Evolutionary conservation across 2,329 filamentous ascomycete genomes (phyloP).

Genomic region (Paradendryphiella salina): DNA sequence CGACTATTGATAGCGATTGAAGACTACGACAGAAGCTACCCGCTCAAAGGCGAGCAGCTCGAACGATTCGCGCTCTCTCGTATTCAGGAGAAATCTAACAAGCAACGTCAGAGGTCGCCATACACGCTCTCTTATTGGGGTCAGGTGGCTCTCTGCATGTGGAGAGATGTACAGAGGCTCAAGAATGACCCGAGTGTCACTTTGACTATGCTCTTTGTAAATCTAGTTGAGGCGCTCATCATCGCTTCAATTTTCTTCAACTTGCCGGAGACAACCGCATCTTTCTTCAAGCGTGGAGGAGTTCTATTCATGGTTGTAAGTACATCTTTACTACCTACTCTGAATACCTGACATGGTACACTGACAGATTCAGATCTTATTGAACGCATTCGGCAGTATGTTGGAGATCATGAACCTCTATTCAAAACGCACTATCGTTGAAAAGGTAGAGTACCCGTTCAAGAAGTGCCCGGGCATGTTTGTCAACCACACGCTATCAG

Average conservation of each 20-base stretch:
- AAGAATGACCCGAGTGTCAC: conserved; percentile 55
- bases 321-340: background rate
- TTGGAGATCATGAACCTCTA: conserved; percentile 68
- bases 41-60: conserved; percentile 48
- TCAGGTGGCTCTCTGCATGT: conserved; percentile 6
- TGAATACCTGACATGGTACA: background rate
- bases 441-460: conserved; percentile 52
- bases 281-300: conserved; percentile 59
- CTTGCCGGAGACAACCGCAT: conserved; percentile 53
- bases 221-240: conserved; percentile 72
- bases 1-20: conserved; percentile 49
- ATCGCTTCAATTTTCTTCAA: conserved; percentile 79
- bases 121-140: conserved; percentile 52
- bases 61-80: conserved; percentile 36
- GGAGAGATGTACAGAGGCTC: conserved; percentile 3
- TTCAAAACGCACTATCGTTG: conserved; percentile 82
- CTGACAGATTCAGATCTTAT: conserved; percentile 53
- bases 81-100: conserved; percentile 54
- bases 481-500: background rate
- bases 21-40: conserved; percentile 51
- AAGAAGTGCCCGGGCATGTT: background rate
- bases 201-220: conserved; percentile 66
- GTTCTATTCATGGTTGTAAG: conserved; percentile 77
- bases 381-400: conserved; percentile 68
- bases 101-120: conserved; percentile 57